Percentiles rank a stretch among this genome's conserved stretches.
Evolutionary conservation across 2,329 filamentous ascomycete genomes (phyloP).

Genomic region (Monascus ruber): DNA sequence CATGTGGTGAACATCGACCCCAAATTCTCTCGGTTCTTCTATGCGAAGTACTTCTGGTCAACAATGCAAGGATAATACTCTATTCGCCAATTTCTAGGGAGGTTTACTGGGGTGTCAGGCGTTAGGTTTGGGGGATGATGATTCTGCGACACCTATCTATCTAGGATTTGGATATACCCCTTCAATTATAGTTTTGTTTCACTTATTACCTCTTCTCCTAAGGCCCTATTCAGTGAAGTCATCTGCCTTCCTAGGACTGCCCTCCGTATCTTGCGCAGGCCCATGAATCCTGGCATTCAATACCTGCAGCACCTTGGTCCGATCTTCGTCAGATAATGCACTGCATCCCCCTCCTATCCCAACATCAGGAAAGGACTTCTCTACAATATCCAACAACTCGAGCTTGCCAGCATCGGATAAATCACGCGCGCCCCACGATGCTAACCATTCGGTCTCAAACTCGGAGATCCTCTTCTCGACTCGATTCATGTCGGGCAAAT

Average conservation of each 20-base stretch:
- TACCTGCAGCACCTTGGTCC: conserved; percentile 8
- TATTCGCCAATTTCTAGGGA: neutral
- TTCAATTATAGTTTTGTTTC: neutral
- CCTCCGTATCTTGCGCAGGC: neutral
- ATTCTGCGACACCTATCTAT: neutral
- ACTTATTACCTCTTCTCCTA: no score
- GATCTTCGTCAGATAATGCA: conserved; percentile 12
- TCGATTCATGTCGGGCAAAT: conserved; percentile 21
- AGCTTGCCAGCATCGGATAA: conserved; percentile 7
- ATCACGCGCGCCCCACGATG: conserved; percentile 14
- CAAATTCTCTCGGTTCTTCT: conserved; percentile 84
- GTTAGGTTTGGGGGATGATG: neutral
- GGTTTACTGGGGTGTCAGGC: neutral
- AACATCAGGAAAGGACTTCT: conserved; percentile 16
- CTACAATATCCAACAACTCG: conserved; percentile 17
- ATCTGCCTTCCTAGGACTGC: no score
- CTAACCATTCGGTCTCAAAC: conserved; percentile 17
- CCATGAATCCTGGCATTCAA: conserved; percentile 4
- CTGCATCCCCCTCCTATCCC: conserved; percentile 2
- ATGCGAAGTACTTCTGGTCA: conserved; percentile 93
- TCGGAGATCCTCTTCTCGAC: conserved; percentile 16
- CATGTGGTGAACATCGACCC: conserved; percentile 90
- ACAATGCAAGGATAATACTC: conserved; percentile 49
- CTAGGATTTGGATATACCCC: neutral
- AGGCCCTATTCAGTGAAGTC: no score